phyloP scores from a whole-genome alignment of 2,329 filamentous ascomycete genomes.

The Aspergillus thermomutatus region DNA sequence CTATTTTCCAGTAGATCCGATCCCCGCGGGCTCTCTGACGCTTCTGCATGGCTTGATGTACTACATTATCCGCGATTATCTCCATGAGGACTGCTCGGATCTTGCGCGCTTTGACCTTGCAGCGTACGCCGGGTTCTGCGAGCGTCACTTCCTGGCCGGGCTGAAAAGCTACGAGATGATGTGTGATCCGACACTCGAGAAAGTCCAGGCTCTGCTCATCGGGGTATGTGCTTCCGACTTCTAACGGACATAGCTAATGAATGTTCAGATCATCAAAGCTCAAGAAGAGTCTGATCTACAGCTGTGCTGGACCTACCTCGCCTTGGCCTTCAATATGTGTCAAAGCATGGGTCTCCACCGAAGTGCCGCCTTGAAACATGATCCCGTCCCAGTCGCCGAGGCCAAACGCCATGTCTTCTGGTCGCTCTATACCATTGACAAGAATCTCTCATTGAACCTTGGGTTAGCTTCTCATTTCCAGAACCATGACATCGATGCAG shows the following conservation, averaged over 20 bases:
- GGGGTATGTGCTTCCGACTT: slow-evolving; percentile 9
- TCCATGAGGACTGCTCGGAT: slow-evolving; percentile 17
- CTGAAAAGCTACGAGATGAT: slow-evolving; percentile 19
- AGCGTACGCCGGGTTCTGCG: slow-evolving; percentile 14
- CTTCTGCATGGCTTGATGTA: slow-evolving; percentile 23
- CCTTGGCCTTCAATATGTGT: slow-evolving; percentile 24
- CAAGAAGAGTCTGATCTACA: slow-evolving; percentile 26
- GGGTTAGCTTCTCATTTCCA: slow-evolving; percentile 24
- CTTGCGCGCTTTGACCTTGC: slow-evolving; percentile 15
- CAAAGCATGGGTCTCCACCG: slow-evolving; percentile 20
- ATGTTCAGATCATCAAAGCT: slow-evolving; percentile 19
- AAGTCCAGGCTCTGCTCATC: slow-evolving; percentile 20
- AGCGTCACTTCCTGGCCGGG: slow-evolving; percentile 12
- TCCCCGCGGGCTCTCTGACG: slow-evolving; percentile 18
- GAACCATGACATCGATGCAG: slow-evolving; percentile 26
- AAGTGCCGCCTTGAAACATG: slow-evolving; percentile 13
- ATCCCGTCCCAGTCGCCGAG: slow-evolving; percentile 13
- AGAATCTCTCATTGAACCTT: slow-evolving; percentile 24
- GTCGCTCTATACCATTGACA: slow-evolving; percentile 25
- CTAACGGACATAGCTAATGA: neutral
- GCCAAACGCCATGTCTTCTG: slow-evolving; percentile 24
- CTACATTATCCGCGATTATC: slow-evolving; percentile 24
- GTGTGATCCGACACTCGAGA: slow-evolving; percentile 20
- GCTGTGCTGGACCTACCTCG: slow-evolving; percentile 24
- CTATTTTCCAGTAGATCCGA: slow-evolving; percentile 20